Evolutionary conservation across 2,329 filamentous ascomycete genomes (phyloP), one percentile per base, ranked within the genome.

Genomic region (Xylariomycetidae sp.): DNA sequence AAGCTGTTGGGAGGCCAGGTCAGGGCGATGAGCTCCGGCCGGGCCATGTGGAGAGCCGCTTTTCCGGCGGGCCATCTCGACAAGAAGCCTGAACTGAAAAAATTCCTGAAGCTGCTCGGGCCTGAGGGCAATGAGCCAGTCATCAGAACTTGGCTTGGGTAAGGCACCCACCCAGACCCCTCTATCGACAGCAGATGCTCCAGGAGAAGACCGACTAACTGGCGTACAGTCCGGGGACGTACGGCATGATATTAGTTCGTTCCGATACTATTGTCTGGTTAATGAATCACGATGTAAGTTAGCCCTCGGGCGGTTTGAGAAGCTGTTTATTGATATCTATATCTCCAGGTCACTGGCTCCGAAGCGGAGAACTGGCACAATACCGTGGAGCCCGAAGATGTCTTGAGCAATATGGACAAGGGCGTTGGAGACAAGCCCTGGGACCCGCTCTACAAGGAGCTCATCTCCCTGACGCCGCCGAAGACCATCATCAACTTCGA

Each of bases 121-220:
- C 50, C 56, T 27, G 55, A 67, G 17, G 59, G 61, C 12, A 59
- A 67, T 12, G 56, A 61, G 32, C 58, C 59, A 23, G 64, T 67
- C 9, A 59, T 67, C 14, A 62, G 67, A 25, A 70, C 66, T 8
- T 62, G 57, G 64, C 56, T 71, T 28, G 67, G 69, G 49, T 66
- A 58, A 36, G 64, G 64, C 27, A 28, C 13, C 16, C 20, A n/a
- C 31, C n/a, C n/a, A n/a, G n/a, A n/a, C n/a, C n/a, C n/a, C n/a
- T n/a, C n/a, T n/a, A n/a, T n/a, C n/a, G n/a, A n/a, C n/a, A n/a
- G n/a, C n/a, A n/a, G n/a, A n/a, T n/a, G n/a, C n/a, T n/a, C n/a
- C n/a, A n/a, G n/a, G n/a, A n/a, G n/a, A n/a, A n/a, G 6, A 33
- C 38, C 38, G 55, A 31, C 54, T 52, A 30, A 54, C 48, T 15